A percentile compares a stretch with the other conserved stretches of the same genome.
Conservation (phyloP, 495 filamentous ascomycete genomes). For the Daldinia bambusicola region DNA sequence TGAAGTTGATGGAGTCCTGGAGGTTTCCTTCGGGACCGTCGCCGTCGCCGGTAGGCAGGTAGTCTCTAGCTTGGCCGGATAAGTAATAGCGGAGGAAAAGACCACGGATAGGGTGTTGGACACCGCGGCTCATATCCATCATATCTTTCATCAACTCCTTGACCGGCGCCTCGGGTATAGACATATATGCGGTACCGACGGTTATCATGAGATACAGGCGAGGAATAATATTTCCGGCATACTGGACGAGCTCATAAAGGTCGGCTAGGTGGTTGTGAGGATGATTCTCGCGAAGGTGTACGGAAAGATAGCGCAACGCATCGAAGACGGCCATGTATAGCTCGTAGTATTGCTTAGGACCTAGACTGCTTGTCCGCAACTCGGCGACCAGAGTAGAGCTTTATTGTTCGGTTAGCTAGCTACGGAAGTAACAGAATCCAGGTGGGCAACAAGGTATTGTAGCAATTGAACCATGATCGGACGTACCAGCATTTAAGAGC, state of each 20-base stretch:
- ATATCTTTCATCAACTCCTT: constrained; percentile 99
- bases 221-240: constrained; percentile 97
- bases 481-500: constrained; percentile 97
- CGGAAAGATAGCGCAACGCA: constrained; percentile 93
- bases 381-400: constrained; percentile 98
- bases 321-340: constrained; percentile 99
- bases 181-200: constrained; percentile 98
- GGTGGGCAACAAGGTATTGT: background rate
- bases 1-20: constrained; percentile 96
- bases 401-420: constrained; percentile 39
- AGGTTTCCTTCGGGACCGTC: constrained; percentile 97
- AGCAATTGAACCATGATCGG: constrained; percentile 4
- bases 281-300: constrained; percentile 96
- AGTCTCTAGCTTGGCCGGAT: constrained; percentile 90
- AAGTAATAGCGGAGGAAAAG: constrained; percentile 96
- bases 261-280: constrained; percentile 98
- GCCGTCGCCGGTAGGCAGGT: constrained; percentile 78
- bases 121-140: constrained; percentile 99
- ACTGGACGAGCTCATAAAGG: constrained; percentile 98
- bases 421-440: background rate
- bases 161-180: constrained; percentile 95
- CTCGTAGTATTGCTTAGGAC: constrained; percentile 99
- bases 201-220: constrained; percentile 98
- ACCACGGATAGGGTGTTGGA: constrained; percentile 95
- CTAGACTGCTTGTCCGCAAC: constrained; percentile 91